Conservation (phyloP, 148 eudicot genomes). For the Fagopyrum homotropicum region DNA sequence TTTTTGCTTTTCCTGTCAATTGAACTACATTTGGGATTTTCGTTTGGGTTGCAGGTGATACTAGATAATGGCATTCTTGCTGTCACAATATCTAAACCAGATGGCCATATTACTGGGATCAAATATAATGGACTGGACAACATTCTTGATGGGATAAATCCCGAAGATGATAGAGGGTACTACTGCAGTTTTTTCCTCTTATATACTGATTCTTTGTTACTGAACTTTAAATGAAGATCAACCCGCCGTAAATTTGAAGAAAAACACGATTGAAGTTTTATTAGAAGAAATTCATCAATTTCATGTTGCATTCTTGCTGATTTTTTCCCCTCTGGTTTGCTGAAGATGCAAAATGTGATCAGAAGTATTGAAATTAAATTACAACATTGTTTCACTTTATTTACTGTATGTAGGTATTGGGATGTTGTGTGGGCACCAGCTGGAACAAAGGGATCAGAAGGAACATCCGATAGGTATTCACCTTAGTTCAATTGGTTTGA, state of each 20-base stretch:
- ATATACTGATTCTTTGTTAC: neutral
- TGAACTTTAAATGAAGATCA: too few relatives aligned
- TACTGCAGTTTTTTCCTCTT: neutral
- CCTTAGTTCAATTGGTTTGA: neutral
- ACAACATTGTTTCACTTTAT: too few relatives aligned
- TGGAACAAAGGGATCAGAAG: slow-evolving; percentile 30
- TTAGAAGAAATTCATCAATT: neutral
- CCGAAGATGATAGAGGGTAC: slow-evolving; percentile 76
- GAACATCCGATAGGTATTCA: slow-evolving; percentile 27
- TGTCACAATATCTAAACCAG: slow-evolving; percentile 73
- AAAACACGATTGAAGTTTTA: neutral
- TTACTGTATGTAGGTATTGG: slow-evolving; percentile 50
- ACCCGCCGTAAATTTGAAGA: too few relatives aligned
- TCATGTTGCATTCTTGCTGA: neutral
- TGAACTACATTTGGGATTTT: neutral
- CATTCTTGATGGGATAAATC: slow-evolving; percentile 58
- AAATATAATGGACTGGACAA: slow-evolving; percentile 72
- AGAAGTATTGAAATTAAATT: neutral
- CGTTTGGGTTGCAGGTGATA: slow-evolving; percentile 42
- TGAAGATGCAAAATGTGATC: neutral
- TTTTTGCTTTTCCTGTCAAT: neutral
- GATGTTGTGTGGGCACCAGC: slow-evolving; percentile 70
- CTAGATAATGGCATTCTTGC: slow-evolving; percentile 72
- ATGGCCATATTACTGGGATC: slow-evolving; percentile 65
- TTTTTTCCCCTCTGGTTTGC: neutral